Conservation (phyloP, 306 rosid species). For the Prunus kanzakura region DNA sequence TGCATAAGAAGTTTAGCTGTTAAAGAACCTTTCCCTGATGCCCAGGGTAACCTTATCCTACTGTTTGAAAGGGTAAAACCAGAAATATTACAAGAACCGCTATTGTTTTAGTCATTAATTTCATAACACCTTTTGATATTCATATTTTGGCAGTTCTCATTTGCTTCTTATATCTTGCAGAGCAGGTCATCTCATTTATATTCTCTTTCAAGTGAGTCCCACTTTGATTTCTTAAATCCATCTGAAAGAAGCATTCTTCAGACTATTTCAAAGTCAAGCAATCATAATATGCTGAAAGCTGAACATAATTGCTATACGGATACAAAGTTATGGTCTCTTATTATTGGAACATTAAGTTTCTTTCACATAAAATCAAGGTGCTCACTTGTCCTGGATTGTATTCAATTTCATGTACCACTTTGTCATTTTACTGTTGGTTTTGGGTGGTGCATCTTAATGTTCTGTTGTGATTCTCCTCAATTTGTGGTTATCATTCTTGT, state of each 20-base stretch:
- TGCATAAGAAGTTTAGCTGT: slow-evolving; percentile 90
- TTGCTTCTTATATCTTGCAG: slow-evolving; percentile 57
- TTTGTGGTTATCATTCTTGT: background rate
- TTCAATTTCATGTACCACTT: background rate
- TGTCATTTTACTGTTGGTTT: slow-evolving; percentile 1
- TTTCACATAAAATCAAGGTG: slow-evolving; percentile 81
- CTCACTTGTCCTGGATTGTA: slow-evolving; percentile 13
- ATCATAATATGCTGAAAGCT: slow-evolving; percentile 29
- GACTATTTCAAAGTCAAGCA: slow-evolving; percentile 23
- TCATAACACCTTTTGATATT: background rate
- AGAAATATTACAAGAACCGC: background rate
- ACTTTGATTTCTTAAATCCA: slow-evolving; percentile 51
- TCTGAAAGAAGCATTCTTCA: slow-evolving; percentile 27
- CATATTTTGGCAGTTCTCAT: slow-evolving; percentile 28
- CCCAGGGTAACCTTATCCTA: slow-evolving; percentile 72
- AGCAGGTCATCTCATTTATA: slow-evolving; percentile 57
- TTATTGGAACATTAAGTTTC: slow-evolving; percentile 69
- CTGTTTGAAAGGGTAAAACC: slow-evolving; percentile 77
- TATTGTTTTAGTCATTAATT: background rate
- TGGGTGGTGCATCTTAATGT: background rate
- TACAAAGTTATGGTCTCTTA: slow-evolving; percentile 58
- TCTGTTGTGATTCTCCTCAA: background rate
- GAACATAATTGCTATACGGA: slow-evolving; percentile 25
- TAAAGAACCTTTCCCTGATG: slow-evolving; percentile 93
- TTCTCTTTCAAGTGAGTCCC: slow-evolving; percentile 31